Conservation (phyloP, 1,284 basidiomycete genomes). For the Leccinum subrobustum region DNA sequence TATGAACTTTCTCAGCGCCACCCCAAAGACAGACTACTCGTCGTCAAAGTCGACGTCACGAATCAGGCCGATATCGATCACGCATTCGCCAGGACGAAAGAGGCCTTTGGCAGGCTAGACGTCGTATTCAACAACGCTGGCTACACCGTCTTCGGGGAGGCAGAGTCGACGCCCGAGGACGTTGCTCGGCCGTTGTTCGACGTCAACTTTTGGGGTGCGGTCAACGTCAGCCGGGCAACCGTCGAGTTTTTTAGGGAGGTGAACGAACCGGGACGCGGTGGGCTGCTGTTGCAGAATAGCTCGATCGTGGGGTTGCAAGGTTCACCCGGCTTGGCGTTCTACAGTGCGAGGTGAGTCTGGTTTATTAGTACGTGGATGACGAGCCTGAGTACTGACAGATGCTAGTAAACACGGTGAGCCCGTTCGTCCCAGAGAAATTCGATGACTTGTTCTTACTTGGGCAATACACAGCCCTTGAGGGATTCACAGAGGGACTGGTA, state of each 20-base stretch:
- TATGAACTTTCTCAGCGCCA: neutral
- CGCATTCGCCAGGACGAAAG: slow-evolving; percentile 10
- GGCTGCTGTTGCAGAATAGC: slow-evolving; percentile 7
- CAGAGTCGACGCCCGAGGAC: neutral
- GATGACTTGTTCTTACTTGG: neutral
- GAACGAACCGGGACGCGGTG: slow-evolving; percentile 14
- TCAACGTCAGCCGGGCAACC: slow-evolving; percentile 12
- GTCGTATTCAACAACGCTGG: slow-evolving; percentile 21
- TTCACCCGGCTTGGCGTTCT: neutral
- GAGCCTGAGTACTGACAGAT: neutral
- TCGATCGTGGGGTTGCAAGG: neutral
- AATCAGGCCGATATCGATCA: slow-evolving; percentile 4
- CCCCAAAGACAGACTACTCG: slow-evolving; percentile 1
- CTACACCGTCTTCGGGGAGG: too few relatives aligned
- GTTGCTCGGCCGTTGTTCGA: slow-evolving; percentile 17
- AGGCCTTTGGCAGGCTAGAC: slow-evolving; percentile 11
- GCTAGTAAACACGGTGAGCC: slow-evolving; percentile 9
- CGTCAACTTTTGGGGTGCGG: slow-evolving; percentile 24
- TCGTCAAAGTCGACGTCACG: slow-evolving; percentile 9
- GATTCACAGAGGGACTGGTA: slow-evolving; percentile 16
- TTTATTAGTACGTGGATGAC: neutral
- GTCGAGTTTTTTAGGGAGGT: slow-evolving; percentile 21
- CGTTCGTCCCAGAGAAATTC: neutral
- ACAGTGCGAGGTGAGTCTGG: slow-evolving; percentile 1
- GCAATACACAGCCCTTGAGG: slow-evolving; percentile 13